These are phyloP conservation scores for Tetrahymena malaccensis DNA, from an alignment of 73 alveolate genomes.

Conservation along the genomic window DNA sequence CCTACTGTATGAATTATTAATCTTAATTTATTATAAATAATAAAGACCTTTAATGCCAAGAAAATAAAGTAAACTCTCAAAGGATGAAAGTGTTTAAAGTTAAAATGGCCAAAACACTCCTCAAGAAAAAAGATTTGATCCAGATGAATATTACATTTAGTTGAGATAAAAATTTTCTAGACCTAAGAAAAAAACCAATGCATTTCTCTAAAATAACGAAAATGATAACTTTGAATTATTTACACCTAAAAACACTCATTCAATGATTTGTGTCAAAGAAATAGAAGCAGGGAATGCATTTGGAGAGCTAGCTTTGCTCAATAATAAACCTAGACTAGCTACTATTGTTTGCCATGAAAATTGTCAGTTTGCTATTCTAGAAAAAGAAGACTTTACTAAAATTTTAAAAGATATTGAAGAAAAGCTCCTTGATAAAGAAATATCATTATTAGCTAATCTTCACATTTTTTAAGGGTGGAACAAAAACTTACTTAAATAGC, in stretches of 20 bases:
- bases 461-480: conserved; percentile 45
- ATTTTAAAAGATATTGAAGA: conserved; percentile 34
- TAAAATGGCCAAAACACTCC: background rate
- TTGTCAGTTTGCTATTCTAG: conserved; percentile 44
- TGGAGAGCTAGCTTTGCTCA: conserved; percentile 63
- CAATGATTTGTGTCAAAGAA: conserved; percentile 3
- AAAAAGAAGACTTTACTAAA: conserved; percentile 41
- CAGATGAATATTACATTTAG: background rate
- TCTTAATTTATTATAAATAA: too few species aligned
- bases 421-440: conserved; percentile 12
- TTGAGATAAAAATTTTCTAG: background rate
- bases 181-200: background rate
- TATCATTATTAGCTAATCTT: conserved; percentile 11
- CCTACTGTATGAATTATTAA: background rate
- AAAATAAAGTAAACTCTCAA: background rate
- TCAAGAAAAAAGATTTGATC: background rate
- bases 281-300: conserved; percentile 51
- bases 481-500: conserved; percentile 7
- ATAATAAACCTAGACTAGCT: conserved; percentile 55
- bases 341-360: conserved; percentile 43
- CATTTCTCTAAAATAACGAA: too few species aligned
- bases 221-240: background rate
- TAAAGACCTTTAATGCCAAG: background rate
- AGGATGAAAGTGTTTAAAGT: background rate
- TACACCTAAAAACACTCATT: background rate